Conservation (phyloP, 2,329 filamentous ascomycete genomes). For the Claviceps maximensis region DNA sequence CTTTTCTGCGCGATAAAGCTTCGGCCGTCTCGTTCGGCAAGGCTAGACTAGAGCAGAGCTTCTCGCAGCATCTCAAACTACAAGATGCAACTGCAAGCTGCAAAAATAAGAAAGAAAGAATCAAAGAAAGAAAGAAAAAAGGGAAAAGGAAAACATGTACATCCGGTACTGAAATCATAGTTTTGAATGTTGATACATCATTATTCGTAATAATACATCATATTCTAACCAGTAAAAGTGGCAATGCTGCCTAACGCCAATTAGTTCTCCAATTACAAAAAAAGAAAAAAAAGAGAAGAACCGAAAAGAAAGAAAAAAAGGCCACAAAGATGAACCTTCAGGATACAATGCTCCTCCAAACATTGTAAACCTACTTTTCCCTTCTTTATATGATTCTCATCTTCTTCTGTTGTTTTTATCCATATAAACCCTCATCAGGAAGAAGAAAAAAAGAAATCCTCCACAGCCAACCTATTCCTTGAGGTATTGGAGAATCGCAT, state of each 20-base stretch:
- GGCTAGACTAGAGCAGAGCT: no score
- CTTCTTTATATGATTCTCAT: neutral
- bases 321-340: neutral
- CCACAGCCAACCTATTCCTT: constrained; percentile 23
- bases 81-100: no score
- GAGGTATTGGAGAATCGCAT: constrained; percentile 57
- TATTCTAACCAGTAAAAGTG: neutral
- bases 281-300: neutral
- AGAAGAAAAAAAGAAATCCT: neutral
- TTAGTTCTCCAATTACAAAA: constrained; percentile 1
- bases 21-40: no score
- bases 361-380: neutral
- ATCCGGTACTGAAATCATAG: neutral
- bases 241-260: constrained; percentile 4
- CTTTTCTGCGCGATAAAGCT: no score
- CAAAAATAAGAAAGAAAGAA: no score
- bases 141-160: neutral
- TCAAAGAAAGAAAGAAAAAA: neutral
- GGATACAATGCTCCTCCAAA: constrained; percentile 6
- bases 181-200: neutral
- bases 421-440: neutral
- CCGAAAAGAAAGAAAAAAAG: neutral
- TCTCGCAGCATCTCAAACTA: no score
- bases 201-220: constrained; percentile 3
- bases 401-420: no score